A percentile compares a stretch with the other conserved stretches of the same genome.
Conservation (phyloP, 2,329 filamentous ascomycete genomes). For the Teratosphaeria viscida region DNA sequence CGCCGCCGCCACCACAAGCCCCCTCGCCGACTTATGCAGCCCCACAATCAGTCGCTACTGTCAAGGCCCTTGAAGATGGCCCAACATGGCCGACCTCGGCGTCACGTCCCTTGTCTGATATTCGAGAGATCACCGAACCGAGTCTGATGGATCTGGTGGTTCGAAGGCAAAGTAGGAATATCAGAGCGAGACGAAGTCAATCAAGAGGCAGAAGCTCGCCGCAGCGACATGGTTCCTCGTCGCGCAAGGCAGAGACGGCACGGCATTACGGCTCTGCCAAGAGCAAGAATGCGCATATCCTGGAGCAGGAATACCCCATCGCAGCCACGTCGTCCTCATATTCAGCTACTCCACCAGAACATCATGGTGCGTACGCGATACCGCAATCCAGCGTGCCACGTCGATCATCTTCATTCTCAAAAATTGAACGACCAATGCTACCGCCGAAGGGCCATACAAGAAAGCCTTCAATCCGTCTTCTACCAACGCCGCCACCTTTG, state of each 20-base stretch:
- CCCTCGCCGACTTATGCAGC: neutral
- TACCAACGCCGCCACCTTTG: neutral
- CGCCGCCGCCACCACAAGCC: neutral
- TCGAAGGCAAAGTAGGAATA: neutral
- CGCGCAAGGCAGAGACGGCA: neutral
- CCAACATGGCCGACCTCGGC: conserved; percentile 17
- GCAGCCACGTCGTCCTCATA: conserved; percentile 17
- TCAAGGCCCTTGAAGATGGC: neutral
- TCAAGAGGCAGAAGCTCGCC: conserved; percentile 3
- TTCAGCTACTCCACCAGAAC: conserved; percentile 26
- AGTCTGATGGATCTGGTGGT: conserved; percentile 28
- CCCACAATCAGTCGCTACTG: neutral
- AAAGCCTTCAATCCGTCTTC: conserved; percentile 12
- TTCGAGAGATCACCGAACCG: conserved; percentile 38
- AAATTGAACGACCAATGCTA: neutral
- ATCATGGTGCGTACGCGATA: conserved; percentile 36
- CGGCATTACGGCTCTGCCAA: neutral
- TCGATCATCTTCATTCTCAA: conserved; percentile 34
- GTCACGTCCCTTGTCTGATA: conserved; percentile 36
- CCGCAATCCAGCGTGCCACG: conserved; percentile 35
- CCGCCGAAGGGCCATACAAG: conserved; percentile 4
- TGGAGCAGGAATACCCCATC: neutral
- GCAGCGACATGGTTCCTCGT: neutral
- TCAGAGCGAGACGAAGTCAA: neutral
- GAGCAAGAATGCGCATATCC: neutral